These are phyloP conservation scores for Leucocoprinus sp. DNA, from an alignment of 768 basidiomycete species.

Conservation along the genomic window DNA sequence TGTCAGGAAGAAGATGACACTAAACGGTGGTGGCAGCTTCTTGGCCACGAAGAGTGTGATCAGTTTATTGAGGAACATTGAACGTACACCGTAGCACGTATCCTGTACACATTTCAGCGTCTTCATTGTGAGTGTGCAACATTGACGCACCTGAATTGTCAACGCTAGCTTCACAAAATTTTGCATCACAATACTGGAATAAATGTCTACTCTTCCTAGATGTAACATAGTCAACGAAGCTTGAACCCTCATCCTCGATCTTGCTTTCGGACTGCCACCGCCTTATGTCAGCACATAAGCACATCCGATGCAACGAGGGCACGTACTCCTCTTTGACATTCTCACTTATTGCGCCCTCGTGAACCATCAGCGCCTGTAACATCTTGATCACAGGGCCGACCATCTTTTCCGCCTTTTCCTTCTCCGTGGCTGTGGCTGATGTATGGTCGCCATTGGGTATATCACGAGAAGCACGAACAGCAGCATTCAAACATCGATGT, in stretches of 20 bases:
- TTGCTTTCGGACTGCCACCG: slow-evolving; percentile 43
- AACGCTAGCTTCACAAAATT: slow-evolving; percentile 67
- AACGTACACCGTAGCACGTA: slow-evolving; percentile 79
- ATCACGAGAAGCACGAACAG: not conserved
- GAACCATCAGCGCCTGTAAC: slow-evolving; percentile 60
- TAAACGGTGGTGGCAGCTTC: slow-evolving; percentile 65
- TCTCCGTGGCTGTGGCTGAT: not conserved
- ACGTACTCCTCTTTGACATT: slow-evolving; percentile 39
- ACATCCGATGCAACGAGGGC: not conserved
- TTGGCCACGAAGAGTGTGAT: slow-evolving; percentile 51
- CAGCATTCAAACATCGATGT: slow-evolving; percentile 53
- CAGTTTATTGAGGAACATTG: slow-evolving; percentile 69
- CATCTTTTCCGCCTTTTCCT: slow-evolving; percentile 52
- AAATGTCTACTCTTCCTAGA: slow-evolving; percentile 52
- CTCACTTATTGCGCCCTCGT: slow-evolving; percentile 53
- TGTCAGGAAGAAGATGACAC: slow-evolving; percentile 80
- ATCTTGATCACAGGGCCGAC: slow-evolving; percentile 72
- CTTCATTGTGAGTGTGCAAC: not conserved
- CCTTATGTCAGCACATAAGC: not conserved
- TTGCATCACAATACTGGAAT: slow-evolving; percentile 44
- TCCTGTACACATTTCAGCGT: slow-evolving; percentile 45
- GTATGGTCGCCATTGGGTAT: not conserved
- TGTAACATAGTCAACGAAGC: slow-evolving; percentile 78
- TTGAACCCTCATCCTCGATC: slow-evolving; percentile 75
- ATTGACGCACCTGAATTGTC: slow-evolving; percentile 58